These are phyloP conservation scores for Aspergillus hiratsukae DNA, from an alignment of 2,329 filamentous ascomycete species.

Conservation along the genomic window DNA sequence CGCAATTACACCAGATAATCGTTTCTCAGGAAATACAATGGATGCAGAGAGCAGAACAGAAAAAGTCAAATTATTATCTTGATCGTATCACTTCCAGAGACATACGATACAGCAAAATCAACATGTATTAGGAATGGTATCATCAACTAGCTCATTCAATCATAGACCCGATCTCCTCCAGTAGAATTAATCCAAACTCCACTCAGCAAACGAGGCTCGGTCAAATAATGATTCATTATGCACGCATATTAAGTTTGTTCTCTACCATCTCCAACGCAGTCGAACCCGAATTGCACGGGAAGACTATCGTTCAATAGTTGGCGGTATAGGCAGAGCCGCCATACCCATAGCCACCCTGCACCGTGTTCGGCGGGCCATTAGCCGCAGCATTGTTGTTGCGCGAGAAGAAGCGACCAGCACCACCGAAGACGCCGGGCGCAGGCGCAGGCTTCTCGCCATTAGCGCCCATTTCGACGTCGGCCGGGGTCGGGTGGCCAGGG, in stretches of 20 bases:
- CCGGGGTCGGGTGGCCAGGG: constrained; percentile 37
- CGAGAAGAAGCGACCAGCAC: constrained; percentile 19
- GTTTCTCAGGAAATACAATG: too few relatives aligned
- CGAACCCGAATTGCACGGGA: not conserved
- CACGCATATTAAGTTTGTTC: not conserved
- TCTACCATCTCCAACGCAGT: not conserved
- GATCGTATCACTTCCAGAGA: not conserved
- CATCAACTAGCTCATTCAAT: constrained; percentile 2
- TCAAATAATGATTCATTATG: not conserved
- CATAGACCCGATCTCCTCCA: not conserved
- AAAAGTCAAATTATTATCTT: too few relatives aligned
- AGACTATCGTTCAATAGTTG: constrained; percentile 17
- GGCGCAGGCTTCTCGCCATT: constrained; percentile 9
- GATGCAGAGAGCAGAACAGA: too few relatives aligned
- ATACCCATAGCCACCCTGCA: constrained; percentile 21
- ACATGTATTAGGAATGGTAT: not conserved
- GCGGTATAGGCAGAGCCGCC: constrained; percentile 30
- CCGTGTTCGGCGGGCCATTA: constrained; percentile 1
- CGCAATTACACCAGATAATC: too few relatives aligned
- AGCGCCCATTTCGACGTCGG: constrained; percentile 32
- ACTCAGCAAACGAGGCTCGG: not conserved
- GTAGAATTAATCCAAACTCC: not conserved
- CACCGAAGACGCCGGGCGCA: constrained; percentile 6
- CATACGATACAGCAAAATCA: constrained; percentile 1
- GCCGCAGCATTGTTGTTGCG: constrained; percentile 18